These are phyloP conservation scores for Amanita phalloides DNA, from an alignment of 768 basidiomycete species.

Conservation along the genomic window DNA sequence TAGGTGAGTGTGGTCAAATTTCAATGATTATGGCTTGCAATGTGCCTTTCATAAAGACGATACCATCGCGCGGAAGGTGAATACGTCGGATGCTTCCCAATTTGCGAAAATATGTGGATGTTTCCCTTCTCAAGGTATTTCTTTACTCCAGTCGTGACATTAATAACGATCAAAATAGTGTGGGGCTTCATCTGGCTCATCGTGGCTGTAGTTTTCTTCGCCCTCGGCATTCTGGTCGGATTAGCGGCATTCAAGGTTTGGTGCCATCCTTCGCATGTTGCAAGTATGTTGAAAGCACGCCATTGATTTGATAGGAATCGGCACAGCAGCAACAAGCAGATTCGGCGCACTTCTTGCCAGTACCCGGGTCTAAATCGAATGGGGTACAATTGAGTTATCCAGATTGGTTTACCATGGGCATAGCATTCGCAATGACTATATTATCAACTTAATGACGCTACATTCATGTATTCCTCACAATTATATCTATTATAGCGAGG, in stretches of 20 bases:
- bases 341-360: slow-evolving; percentile 48
- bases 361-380: slow-evolving; percentile 27
- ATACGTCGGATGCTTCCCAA: slow-evolving; percentile 77
- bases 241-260: slow-evolving; percentile 71
- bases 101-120: slow-evolving; percentile 83
- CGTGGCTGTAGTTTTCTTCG: slow-evolving; percentile 65
- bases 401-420: background rate
- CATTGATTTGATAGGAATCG: slow-evolving; percentile 34
- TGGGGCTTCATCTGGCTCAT: slow-evolving; percentile 90
- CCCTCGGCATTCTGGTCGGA: slow-evolving; percentile 65
- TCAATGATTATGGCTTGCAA: background rate
- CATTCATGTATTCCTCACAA: too few species aligned
- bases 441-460: background rate
- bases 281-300: background rate
- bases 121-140: slow-evolving; percentile 65
- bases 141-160: background rate
- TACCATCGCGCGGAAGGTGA: slow-evolving; percentile 74
- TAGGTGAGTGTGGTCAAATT: slow-evolving; percentile 34
- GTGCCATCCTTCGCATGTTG: background rate
- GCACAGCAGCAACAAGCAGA: slow-evolving; percentile 42
- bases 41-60: slow-evolving; percentile 44
- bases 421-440: background rate
- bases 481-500: background rate
- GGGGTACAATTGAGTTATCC: background rate
- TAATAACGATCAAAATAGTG: slow-evolving; percentile 29